These are phyloP conservation scores for Wickerhamiella dianesei DNA, from an alignment of 805 yeast species.

Conservation along the genomic window DNA sequence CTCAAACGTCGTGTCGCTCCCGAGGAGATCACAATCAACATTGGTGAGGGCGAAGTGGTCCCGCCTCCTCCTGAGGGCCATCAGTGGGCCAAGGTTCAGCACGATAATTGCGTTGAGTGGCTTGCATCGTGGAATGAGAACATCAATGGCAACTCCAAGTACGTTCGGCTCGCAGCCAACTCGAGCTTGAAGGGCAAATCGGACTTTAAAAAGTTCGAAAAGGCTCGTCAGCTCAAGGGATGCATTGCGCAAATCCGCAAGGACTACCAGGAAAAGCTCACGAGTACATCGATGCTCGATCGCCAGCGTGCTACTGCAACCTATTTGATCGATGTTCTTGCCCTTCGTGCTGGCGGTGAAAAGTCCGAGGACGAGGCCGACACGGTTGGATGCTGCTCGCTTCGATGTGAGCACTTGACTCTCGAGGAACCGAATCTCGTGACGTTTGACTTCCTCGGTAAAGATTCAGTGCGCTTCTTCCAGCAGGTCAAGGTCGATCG, in stretches of 20 bases:
- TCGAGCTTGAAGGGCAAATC: constrained; percentile 85
- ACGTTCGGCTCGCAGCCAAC: constrained; percentile 81
- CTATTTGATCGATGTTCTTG: constrained; percentile 81
- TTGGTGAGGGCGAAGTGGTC: constrained; percentile 54
- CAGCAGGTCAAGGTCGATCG: constrained; percentile 85
- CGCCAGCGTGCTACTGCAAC: constrained; percentile 92
- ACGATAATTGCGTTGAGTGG: constrained; percentile 89
- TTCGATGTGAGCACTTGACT: constrained; percentile 79
- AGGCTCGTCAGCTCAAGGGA: constrained; percentile 70
- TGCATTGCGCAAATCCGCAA: constrained; percentile 59
- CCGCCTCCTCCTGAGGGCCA: constrained; percentile 85
- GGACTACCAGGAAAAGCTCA: constrained; percentile 59
- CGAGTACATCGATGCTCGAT: constrained; percentile 63
- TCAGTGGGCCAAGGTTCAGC: constrained; percentile 76
- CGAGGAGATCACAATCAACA: constrained; percentile 75
- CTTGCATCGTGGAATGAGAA: constrained; percentile 96
- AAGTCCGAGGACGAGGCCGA: constrained; percentile 96
- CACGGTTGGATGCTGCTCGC: constrained; percentile 94
- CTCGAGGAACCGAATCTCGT: constrained; percentile 76
- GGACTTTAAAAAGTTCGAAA: constrained; percentile 84
- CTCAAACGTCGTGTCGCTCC: constrained; percentile 76
- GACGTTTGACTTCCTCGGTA: constrained; percentile 86
- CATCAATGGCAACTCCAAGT: constrained; percentile 67
- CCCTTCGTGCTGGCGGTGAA: constrained; percentile 96
- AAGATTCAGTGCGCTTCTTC: constrained; percentile 81